Evolutionary conservation across 495 filamentous ascomycete genomes (phyloP), one percentile per base, ranked within the genome.

Genomic region (Sabuloglossum arenarium): DNA sequence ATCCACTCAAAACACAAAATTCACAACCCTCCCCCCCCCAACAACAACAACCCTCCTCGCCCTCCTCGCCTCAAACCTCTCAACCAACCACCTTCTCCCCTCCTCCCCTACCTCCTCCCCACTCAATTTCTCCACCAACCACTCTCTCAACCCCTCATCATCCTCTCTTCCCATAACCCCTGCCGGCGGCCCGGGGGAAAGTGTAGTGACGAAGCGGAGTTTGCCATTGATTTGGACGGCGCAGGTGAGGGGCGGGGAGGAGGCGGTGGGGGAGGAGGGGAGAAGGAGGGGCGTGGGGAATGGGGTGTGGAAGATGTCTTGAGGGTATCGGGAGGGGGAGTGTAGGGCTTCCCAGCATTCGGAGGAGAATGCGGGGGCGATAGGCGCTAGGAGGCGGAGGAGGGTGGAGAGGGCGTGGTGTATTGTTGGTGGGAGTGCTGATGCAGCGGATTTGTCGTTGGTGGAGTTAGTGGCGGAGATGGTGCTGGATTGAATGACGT

Each of bases 221-320:
- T 81, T 87, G 6, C 87, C 87, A 61, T 91, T 85, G 23, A 93
- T 72, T 60, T 85, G 80, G 19, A 94, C 79, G 16, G 79, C 81
- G 57, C 81, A 81, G 0, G 65, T 66, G 43, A 71, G 71, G 1
- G 68, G 68, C 23, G 30, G 45, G 23, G 28, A 51, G 23, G 66
- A 63, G 32, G 68, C 67, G 21, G 67, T 61, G 14, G 66, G 67
- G 47, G 59, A 39, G 76, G 60, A 3, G 70, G 71, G 3, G 75
- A n/a, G n/a, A n/a, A n/a, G 75, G 42, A 78, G 77, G 27, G 69
- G 60, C 1, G 61, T 68, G 2, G 83, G 82, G 67, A 79, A 84
- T 23, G 69, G 62, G 1, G 69, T 64, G 9, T 66, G 59, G 54
- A 81, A 79, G 50, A 85, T 69, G 45, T 69, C 71, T 14, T 58